Percentiles rank a stretch among this genome's conserved stretches.
phyloP scores from a whole-genome alignment of 108 stramenopile species.

The Mayamaea pseudoterrestris region DNA sequence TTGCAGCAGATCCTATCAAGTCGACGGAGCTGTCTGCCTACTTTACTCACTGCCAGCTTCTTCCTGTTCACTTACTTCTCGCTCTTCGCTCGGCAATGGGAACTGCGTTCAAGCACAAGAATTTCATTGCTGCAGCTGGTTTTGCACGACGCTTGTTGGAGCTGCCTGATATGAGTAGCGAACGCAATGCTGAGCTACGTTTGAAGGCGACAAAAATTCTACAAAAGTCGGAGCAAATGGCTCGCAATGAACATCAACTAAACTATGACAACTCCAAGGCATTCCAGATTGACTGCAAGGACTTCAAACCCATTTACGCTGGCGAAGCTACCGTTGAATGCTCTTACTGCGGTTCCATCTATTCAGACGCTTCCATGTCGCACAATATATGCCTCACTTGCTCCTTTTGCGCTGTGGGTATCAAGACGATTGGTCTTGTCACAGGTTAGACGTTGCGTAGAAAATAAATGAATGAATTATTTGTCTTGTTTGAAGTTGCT shows the following conservation, averaged over 20 bases:
- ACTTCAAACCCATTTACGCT: slow-evolving; percentile 84
- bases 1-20: slow-evolving; percentile 66
- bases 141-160: slow-evolving; percentile 95
- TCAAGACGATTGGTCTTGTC: slow-evolving; percentile 93
- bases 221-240: slow-evolving; percentile 96
- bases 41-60: slow-evolving; percentile 99
- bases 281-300: slow-evolving; percentile 84
- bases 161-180: slow-evolving; percentile 88
- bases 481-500: no score
- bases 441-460: slow-evolving; percentile 5
- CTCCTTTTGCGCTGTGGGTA: slow-evolving; percentile 77
- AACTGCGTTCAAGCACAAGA: slow-evolving; percentile 96
- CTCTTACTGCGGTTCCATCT: slow-evolving; percentile 81
- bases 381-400: slow-evolving; percentile 81
- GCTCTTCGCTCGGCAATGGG: slow-evolving; percentile 98
- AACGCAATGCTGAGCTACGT: slow-evolving; percentile 87
- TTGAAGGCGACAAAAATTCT: slow-evolving; percentile 93
- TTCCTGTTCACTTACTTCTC: slow-evolving; percentile 91
- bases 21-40: slow-evolving; percentile 95
- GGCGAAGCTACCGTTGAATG: slow-evolving; percentile 60
- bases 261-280: slow-evolving; percentile 94
- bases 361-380: slow-evolving; percentile 47
- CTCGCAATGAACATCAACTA: slow-evolving; percentile 88
- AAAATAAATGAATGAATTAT: no score
- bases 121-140: slow-evolving; percentile 92